A percentile compares a stretch with the other conserved stretches of the same genome.
These are phyloP conservation scores for Leucocoprinus birnbaumii DNA, from an alignment of 768 basidiomycete genomes.

Conservation along the genomic window DNA sequence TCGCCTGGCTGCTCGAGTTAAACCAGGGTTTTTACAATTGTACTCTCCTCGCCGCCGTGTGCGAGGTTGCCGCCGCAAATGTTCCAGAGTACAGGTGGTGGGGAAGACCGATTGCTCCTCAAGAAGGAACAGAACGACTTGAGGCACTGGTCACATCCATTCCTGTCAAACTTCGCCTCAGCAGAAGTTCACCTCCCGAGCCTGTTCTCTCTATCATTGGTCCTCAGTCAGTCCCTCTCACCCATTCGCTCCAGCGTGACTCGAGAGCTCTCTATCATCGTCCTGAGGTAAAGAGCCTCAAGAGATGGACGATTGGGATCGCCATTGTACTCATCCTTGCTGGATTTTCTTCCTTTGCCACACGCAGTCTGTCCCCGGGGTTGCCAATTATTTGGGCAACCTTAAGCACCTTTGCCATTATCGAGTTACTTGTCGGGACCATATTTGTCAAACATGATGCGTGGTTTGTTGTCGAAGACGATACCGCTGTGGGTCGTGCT, in stretches of 20 bases:
- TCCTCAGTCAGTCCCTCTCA: conserved; percentile 8
- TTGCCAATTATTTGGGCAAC: background rate
- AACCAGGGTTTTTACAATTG: conserved; percentile 25
- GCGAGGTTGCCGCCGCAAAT: conserved; percentile 10
- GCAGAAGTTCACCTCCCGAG: background rate
- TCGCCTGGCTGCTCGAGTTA: conserved; percentile 24
- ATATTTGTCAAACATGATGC: conserved; percentile 12
- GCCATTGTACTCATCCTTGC: too few species aligned
- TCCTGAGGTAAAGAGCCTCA: background rate
- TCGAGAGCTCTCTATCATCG: background rate
- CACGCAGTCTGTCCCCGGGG: too few species aligned
- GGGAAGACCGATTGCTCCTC: background rate
- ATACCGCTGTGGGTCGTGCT: too few species aligned
- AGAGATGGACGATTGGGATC: background rate
- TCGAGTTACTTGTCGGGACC: conserved; percentile 5
- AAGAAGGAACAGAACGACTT: conserved; percentile 8
- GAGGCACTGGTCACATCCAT: conserved; percentile 7
- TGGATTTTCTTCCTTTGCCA: too few species aligned
- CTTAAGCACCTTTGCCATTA: background rate
- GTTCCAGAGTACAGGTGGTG: too few species aligned
- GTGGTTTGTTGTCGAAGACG: conserved; percentile 12
- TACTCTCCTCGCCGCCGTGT: conserved; percentile 22
- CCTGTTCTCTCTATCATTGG: conserved; percentile 14
- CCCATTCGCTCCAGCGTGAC: conserved; percentile 7
- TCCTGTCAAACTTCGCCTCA: background rate